Conservation (phyloP, 2,329 filamentous ascomycete genomes). For the Fusarium buxicola region DNA sequence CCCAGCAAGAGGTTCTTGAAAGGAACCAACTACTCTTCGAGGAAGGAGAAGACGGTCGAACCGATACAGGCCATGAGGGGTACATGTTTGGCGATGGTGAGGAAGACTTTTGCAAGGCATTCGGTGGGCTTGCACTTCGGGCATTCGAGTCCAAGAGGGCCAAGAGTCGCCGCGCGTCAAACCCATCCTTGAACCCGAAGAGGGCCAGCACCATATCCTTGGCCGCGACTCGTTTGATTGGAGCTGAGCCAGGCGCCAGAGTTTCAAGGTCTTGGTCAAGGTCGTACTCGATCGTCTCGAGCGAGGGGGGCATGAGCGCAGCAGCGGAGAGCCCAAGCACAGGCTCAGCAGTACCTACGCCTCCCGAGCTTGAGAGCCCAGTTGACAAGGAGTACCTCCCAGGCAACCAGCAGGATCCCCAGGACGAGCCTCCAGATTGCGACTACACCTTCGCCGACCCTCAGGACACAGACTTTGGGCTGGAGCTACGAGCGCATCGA, state of each 20-base stretch:
- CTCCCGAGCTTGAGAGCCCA: constrained; percentile 52
- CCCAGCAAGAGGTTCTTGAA: constrained; percentile 51
- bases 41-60: constrained; percentile 43
- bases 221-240: constrained; percentile 37
- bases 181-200: constrained; percentile 34
- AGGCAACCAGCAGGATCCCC: constrained; percentile 33
- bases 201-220: constrained; percentile 42
- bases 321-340: constrained; percentile 52
- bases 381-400: constrained; percentile 45
- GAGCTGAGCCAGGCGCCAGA: constrained; percentile 31
- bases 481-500: constrained; percentile 53
- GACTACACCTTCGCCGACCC: constrained; percentile 49
- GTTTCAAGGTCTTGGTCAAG: constrained; percentile 41
- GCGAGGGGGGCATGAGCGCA: constrained; percentile 52
- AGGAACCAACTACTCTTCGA: constrained; percentile 50
- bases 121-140: constrained; percentile 53
- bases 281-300: constrained; percentile 50
- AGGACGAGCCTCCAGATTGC: constrained; percentile 44
- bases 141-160: constrained; percentile 47
- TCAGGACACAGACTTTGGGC: constrained; percentile 48
- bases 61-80: constrained; percentile 28
- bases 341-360: constrained; percentile 52
- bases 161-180: constrained; percentile 38
- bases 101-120: constrained; percentile 47
- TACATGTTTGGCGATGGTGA: constrained; percentile 41